A percentile compares a stretch with the other conserved stretches of the same genome.
phyloP scores from a whole-genome alignment of 2,329 filamentous ascomycete species.

The Aspergillus transmontanensis region DNA sequence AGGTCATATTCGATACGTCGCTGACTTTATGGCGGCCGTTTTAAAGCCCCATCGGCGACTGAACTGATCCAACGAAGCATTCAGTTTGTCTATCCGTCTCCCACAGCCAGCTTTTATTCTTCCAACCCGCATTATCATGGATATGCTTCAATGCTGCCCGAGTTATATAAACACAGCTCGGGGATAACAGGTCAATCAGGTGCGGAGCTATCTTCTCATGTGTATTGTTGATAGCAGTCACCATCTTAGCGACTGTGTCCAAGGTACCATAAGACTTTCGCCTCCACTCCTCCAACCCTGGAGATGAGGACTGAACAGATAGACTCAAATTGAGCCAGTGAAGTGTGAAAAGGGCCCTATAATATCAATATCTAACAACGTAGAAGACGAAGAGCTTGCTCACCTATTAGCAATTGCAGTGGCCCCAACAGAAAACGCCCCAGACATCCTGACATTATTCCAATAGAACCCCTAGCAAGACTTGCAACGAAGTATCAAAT shows the following conservation, averaged over 20 bases:
- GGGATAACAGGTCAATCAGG: neutral
- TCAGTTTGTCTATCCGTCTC: neutral
- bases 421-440: neutral
- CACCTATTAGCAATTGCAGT: neutral
- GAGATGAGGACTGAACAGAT: neutral
- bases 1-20: neutral
- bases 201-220: slow-evolving; percentile 1
- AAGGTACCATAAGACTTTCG: slow-evolving; percentile 18
- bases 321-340: neutral
- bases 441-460: neutral
- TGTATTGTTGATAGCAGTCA: slow-evolving; percentile 21
- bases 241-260: slow-evolving; percentile 26
- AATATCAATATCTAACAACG: neutral
- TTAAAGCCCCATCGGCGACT: neutral
- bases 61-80: neutral
- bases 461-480: slow-evolving; percentile 8
- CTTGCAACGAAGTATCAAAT: slow-evolving; percentile 14
- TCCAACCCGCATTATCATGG: neutral
- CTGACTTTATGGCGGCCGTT: neutral
- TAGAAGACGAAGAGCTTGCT: neutral
- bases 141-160: neutral
- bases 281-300: neutral
- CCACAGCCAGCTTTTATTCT: neutral
- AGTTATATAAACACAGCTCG: neutral
- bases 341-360: neutral